Evolutionary conservation across 108 stramenopile species (phyloP).

Genomic region (Craspedostauros australis): DNA sequence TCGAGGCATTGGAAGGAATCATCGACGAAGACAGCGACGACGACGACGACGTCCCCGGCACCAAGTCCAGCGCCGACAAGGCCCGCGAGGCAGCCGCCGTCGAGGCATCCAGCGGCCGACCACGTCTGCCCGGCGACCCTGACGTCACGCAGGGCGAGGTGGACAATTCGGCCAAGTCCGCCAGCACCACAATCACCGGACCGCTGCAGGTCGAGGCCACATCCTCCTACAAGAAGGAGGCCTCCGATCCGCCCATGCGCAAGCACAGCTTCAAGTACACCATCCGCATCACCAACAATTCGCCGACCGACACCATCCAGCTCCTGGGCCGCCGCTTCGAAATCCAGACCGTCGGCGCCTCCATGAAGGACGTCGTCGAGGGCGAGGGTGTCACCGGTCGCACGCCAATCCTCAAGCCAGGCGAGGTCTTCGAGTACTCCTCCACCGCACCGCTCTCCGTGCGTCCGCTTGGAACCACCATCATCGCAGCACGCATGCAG

Average conservation of each 20-base stretch:
- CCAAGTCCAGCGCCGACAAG: constrained; percentile 49
- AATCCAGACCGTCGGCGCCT: constrained; percentile 83
- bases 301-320: constrained; percentile 81
- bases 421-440: constrained; percentile 92
- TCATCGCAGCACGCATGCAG: constrained; percentile 78
- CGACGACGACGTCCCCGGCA: constrained; percentile 5
- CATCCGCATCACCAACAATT: constrained; percentile 87
- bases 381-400: constrained; percentile 89
- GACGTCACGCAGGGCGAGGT: constrained; percentile 74
- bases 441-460: constrained; percentile 75
- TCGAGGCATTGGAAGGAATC: background rate
- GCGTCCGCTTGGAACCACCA: constrained; percentile 74
- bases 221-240: constrained; percentile 80
- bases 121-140: constrained; percentile 69
- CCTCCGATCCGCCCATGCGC: constrained; percentile 87
- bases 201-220: constrained; percentile 78
- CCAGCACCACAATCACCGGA: constrained; percentile 53
- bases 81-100: constrained; percentile 64
- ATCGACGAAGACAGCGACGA: constrained; percentile 12
- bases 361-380: constrained; percentile 85
- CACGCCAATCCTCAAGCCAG: constrained; percentile 85
- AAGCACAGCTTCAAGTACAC: constrained; percentile 93
- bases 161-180: constrained; percentile 40
- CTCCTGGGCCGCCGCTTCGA: constrained; percentile 86
- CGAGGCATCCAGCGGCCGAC: constrained; percentile 60